Percentiles rank a stretch among this genome's conserved stretches.
Conservation (phyloP, 768 basidiomycete species). For the Collybia sp. region DNA sequence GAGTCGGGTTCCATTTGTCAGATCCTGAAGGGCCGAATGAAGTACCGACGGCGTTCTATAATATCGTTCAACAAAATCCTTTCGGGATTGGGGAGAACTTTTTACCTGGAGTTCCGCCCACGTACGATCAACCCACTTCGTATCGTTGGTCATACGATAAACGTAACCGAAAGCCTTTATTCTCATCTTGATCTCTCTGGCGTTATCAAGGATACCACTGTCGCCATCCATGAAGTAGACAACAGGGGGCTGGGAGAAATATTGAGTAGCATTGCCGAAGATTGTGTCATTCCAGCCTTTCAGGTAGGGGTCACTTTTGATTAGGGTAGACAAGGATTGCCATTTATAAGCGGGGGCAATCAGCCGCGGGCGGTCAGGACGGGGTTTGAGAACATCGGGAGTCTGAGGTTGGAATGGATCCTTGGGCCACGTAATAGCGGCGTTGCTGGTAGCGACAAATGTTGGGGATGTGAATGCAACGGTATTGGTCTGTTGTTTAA, state of each 20-base stretch:
- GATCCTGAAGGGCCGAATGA: constrained; percentile 55
- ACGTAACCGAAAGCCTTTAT: constrained; percentile 92
- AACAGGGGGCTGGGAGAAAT: constrained; percentile 58
- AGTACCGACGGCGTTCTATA: constrained; percentile 74
- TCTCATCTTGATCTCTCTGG: constrained; percentile 84
- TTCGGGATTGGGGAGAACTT: constrained; percentile 5
- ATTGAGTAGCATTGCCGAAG: constrained; percentile 82
- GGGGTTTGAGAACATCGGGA: constrained; percentile 55
- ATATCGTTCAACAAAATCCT: neutral
- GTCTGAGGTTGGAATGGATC: constrained; percentile 71
- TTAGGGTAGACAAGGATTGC: constrained; percentile 73
- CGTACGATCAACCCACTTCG: constrained; percentile 82
- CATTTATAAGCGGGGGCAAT: constrained; percentile 93
- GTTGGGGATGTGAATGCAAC: constrained; percentile 70
- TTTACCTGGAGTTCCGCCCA: constrained; percentile 81
- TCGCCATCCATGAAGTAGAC: constrained; percentile 72
- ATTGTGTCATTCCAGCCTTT: constrained; percentile 87
- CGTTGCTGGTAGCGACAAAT: constrained; percentile 52
- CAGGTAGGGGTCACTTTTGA: constrained; percentile 82
- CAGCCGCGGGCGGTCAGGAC: constrained; percentile 82
- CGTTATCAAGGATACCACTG: constrained; percentile 89
- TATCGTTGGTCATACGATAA: constrained; percentile 89
- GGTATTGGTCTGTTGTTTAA: constrained; percentile 56
- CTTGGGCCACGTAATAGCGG: constrained; percentile 65
- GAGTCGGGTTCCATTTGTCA: constrained; percentile 79